Evolutionary conservation across 1,284 basidiomycete species (phyloP).

Genomic region (Sphagnurus paluster): DNA sequence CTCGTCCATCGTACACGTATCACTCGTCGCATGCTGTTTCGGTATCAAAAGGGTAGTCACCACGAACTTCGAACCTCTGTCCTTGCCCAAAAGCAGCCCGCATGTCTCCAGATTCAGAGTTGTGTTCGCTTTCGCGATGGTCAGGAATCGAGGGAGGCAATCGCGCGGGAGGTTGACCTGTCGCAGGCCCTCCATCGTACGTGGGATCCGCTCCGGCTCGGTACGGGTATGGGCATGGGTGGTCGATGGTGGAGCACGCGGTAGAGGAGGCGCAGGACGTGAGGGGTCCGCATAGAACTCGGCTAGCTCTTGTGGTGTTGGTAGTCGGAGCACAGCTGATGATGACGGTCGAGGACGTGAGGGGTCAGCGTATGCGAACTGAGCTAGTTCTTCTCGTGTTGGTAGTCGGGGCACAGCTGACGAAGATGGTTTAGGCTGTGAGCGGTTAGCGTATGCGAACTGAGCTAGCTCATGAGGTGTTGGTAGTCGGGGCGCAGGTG

Average conservation of each 20-base stretch:
- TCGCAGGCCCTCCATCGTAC: conserved; percentile 41
- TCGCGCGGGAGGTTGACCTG: conserved; percentile 68
- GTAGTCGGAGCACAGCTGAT: conserved; percentile 23
- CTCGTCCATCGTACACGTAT: conserved; percentile 87
- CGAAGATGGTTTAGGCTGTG: conserved; percentile 6
- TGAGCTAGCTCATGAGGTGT: no score
- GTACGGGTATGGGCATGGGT: conserved; percentile 25
- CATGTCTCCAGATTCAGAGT: conserved; percentile 48
- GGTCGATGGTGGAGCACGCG: conserved; percentile 23
- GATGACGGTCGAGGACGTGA: conserved; percentile 16
- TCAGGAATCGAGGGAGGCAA: conserved; percentile 70
- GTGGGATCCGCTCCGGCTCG: conserved; percentile 28
- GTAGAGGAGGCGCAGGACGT: conserved; percentile 29
- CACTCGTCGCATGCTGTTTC: conserved; percentile 79
- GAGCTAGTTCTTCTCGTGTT: conserved; percentile 13
- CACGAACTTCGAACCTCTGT: conserved; percentile 56
- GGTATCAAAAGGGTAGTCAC: conserved; percentile 82
- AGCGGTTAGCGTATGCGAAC: no score
- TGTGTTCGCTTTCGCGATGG: conserved; percentile 55
- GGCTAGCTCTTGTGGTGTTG: conserved; percentile 13
- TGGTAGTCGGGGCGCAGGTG: no score
- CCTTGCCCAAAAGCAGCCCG: conserved; percentile 53
- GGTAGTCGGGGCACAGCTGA: conserved; percentile 23
- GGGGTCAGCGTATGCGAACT: conserved; percentile 26
- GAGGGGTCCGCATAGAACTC: conserved; percentile 27